Percentiles rank a stretch among this genome's conserved stretches.
These are phyloP conservation scores for Cyberlindnera misumaiensis DNA, from an alignment of 805 yeast genomes.

Conservation along the genomic window DNA sequence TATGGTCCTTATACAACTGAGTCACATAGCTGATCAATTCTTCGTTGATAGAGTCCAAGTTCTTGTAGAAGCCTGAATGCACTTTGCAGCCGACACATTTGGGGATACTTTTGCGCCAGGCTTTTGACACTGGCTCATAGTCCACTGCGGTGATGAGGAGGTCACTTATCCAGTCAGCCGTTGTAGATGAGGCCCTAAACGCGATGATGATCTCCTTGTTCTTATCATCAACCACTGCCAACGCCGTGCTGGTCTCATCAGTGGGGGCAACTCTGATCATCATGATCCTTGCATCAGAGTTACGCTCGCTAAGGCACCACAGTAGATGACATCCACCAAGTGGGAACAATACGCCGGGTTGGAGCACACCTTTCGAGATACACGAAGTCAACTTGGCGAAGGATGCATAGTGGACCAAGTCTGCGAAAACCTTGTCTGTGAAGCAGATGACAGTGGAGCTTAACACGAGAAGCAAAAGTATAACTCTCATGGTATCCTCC, in stretches of 20 bases:
- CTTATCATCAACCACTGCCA: constrained; percentile 42
- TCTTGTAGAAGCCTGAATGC: constrained; percentile 58
- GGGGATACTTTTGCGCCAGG: constrained; percentile 2
- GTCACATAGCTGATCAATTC: constrained; percentile 24
- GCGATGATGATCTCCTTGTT: constrained; percentile 42
- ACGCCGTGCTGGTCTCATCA: constrained; percentile 43
- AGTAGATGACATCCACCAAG: constrained; percentile 18
- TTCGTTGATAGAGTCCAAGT: constrained; percentile 35
- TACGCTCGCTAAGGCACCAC: constrained; percentile 11
- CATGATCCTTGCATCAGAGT: constrained; percentile 7
- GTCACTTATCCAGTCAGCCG: constrained; percentile 65
- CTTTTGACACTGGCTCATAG: neutral
- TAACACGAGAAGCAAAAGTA: neutral
- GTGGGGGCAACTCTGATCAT: constrained; percentile 14
- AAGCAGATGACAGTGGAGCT: neutral
- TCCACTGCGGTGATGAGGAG: constrained; percentile 30
- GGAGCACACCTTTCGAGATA: constrained; percentile 12
- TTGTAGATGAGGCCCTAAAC: constrained; percentile 60
- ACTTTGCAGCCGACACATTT: constrained; percentile 47
- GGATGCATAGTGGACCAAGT: constrained; percentile 16
- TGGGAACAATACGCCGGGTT: constrained; percentile 5
- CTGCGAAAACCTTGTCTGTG: constrained; percentile 9
- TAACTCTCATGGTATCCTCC: too few relatives aligned
- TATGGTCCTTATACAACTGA: constrained; percentile 30
- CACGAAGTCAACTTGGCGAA: constrained; percentile 18